Base-by-base conservation (phyloP, 306 rosid species). In the Datisca glomerata region DNA sequence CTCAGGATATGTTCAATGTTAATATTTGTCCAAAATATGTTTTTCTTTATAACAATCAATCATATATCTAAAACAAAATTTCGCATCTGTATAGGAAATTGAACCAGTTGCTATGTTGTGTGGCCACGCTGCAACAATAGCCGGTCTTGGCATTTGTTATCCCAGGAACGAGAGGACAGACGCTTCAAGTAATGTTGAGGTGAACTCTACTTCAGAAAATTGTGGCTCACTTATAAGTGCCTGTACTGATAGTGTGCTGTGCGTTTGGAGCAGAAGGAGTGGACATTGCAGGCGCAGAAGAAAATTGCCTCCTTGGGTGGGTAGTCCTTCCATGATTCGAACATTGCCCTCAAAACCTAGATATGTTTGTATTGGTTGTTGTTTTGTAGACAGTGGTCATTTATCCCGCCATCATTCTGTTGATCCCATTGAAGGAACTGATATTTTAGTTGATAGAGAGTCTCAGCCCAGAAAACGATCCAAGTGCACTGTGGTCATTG, bases 231-330 rank as follows among this genome's bases (percentile, higher is more conserved):
- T 89, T 55, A 62, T 89, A 13, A 89, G 97, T 61, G 93, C 78
- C 2, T 80, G 93, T 55, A 63, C 65, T 44, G 95, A 89, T 72
- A 93, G 95, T 35, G 76, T 89, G 59, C 56, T 89, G 68, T 89
- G 95, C 61, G 87, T 89, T 21, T 83, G 95, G 97, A 89, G 95
- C 56, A 77, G 73, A 56, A 63, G 78, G 55, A 83, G 95, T 44
- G 93, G 91, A 6, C 97, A 80, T 51, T 89, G 97, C 59, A 71
- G 95, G 40, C 72, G 86, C 42, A 57, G 95, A 66, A 63, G 91
- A 65, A 83, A 72, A 71, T 53, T 89, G 57, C 97, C 97, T 2
- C 93, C 95, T 40, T 84, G 97, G 97, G 91, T 69, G 8, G 95
- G 97, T 17, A 72, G 84, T 57, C 97, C 95, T 0, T 72, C 74